Base-by-base conservation (phyloP, 306 rosid species). In the Trifolium fragiferum region DNA sequence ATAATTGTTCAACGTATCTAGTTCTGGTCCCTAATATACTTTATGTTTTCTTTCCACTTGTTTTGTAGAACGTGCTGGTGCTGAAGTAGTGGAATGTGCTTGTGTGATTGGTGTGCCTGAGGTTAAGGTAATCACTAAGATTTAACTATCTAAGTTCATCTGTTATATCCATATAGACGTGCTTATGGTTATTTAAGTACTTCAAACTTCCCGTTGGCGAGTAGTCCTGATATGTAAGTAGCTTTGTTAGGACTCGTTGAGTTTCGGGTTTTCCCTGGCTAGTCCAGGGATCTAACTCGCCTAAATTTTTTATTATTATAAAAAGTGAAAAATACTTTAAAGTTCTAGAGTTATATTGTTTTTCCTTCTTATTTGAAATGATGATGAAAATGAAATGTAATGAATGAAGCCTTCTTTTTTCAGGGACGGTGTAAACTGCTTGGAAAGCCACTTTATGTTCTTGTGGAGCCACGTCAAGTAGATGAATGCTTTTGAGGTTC, bases 51-150 rank as follows among this genome's bases (percentile, higher is more conserved):
- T 72, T 54, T 73, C 47, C 79, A 73, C 62, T 76, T 71, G 41
- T 78, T 81, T 73, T 82, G 74, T 61, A 95, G 99, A 95, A 79
- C 96, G 98, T 30, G 84, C 77, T 72, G 92, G 87, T 40, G 98
- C 97, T 40, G 96, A 92, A 76, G 99, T 95, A 7, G 90, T 92
- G 47, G 99, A 95, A 84, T 95, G 99, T 75, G 99, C 90, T 3
- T 95, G 99, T 67, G 99, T 95, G 20, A 75, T 95, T 25, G 99
- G 99, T 53, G 86, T 95, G 81, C 99, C 93, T 6, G 97, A 92
- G 76, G 92, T 75, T 21, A 90, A 94, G 96, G 98, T 94, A 88
- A 70, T 49, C 46, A 47, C 70, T 66, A 40, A 75, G 13, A 37
- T 62, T 40, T 3, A 25, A 25, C 27, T 25, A 25, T 25, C 27